phyloP scores from a whole-genome alignment of 2,329 filamentous ascomycete species.

The Dissoconium aciculare region DNA sequence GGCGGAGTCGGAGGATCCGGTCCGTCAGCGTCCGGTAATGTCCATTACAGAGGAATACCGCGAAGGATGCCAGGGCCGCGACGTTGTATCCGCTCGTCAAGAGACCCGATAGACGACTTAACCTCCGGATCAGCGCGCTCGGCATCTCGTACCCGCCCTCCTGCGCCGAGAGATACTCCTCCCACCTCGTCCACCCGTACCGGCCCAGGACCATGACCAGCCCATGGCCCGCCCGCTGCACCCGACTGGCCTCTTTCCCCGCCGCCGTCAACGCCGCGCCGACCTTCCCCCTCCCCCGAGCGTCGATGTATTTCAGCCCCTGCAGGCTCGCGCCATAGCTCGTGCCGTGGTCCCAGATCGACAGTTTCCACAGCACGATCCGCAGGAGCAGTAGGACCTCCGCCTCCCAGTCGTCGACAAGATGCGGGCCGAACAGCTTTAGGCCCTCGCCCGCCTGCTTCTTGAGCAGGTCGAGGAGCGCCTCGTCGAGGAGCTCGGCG shows the following conservation, averaged over 20 bases:
- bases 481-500: slow-evolving; percentile 85
- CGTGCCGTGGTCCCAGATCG: slow-evolving; percentile 90
- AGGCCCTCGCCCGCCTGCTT: slow-evolving; percentile 75
- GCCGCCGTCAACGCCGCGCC: slow-evolving; percentile 10
- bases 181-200: slow-evolving; percentile 87
- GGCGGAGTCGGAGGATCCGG: slow-evolving; percentile 64
- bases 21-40: slow-evolving; percentile 84
- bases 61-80: slow-evolving; percentile 70
- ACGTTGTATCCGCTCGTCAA: slow-evolving; percentile 62
- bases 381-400: slow-evolving; percentile 71
- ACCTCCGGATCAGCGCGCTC: slow-evolving; percentile 35
- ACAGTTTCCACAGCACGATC: slow-evolving; percentile 78
- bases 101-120: slow-evolving; percentile 56
- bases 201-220: slow-evolving; percentile 71
- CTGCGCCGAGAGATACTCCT: slow-evolving; percentile 64
- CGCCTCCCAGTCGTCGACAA: slow-evolving; percentile 72
- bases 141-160: slow-evolving; percentile 57
- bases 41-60: slow-evolving; percentile 81
- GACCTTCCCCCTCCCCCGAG: slow-evolving; percentile 36
- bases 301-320: slow-evolving; percentile 80
- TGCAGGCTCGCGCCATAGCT: slow-evolving; percentile 89
- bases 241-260: slow-evolving; percentile 55
- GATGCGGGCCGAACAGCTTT: slow-evolving; percentile 66
- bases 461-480: slow-evolving; percentile 72
- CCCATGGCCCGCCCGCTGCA: slow-evolving; percentile 76